Conservation (phyloP, 2,329 filamentous ascomycete species). For the Calonectria hawksworthii region DNA sequence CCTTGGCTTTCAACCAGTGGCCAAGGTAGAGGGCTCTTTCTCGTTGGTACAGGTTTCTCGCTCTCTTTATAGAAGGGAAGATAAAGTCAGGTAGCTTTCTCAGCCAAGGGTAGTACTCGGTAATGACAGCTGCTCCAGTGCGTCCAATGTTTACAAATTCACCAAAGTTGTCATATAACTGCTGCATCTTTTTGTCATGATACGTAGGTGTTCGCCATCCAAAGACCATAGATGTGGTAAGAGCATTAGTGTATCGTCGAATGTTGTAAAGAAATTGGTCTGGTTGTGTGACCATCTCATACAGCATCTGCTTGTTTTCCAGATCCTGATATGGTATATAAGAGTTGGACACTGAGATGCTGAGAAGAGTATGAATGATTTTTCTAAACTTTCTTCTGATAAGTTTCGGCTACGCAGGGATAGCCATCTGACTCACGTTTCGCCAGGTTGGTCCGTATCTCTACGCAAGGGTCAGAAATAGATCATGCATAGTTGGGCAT, state of each 20-base stretch:
- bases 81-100: neutral
- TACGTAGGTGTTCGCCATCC: neutral
- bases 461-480: neutral
- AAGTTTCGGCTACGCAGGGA: neutral
- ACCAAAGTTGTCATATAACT: neutral
- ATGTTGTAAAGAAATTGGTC: neutral
- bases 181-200: neutral
- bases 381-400: neutral
- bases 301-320: neutral
- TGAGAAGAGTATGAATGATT: neutral
- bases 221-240: neutral
- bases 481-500: neutral
- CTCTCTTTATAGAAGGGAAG: neutral
- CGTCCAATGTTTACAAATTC: neutral
- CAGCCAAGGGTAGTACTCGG: neutral
- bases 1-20: neutral
- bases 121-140: neutral
- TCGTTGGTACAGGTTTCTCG: neutral
- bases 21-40: neutral
- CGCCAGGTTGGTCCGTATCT: neutral
- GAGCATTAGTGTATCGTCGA: neutral
- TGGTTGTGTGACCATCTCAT: neutral
- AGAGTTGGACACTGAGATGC: neutral
- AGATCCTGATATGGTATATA: neutral
- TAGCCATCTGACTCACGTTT: neutral